Conservation (phyloP, 2,329 filamentous ascomycete species). For the Zymoseptoria ardabiliae region DNA sequence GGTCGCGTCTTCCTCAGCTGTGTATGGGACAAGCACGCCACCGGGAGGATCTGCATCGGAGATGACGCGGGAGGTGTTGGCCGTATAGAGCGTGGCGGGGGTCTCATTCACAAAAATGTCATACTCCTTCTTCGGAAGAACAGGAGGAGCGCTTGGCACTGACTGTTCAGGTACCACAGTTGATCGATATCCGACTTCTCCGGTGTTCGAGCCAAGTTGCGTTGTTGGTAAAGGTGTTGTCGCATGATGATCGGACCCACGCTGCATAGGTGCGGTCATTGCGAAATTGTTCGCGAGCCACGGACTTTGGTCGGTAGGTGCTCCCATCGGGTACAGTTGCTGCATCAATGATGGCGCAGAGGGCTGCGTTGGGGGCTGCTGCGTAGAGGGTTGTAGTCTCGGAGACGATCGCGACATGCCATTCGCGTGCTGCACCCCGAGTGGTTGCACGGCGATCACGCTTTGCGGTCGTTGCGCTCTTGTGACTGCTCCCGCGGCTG, state of each 20-base stretch:
- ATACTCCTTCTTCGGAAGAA: background rate
- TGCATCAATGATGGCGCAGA: background rate
- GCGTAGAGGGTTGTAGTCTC: background rate
- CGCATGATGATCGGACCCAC: background rate
- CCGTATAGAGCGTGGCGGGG: slow-evolving; percentile 6
- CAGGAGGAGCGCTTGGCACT: background rate
- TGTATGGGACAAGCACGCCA: background rate
- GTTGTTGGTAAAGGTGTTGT: background rate
- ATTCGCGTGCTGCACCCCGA: background rate
- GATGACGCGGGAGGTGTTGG: slow-evolving; percentile 13
- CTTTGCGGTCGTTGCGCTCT: background rate
- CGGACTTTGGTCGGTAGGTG: background rate
- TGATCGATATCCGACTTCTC: background rate
- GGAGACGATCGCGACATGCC: background rate
- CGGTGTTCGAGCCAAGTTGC: background rate
- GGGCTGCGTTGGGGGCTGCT: background rate
- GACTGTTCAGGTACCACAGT: background rate
- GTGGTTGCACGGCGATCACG: background rate
- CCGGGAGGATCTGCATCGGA: background rate
- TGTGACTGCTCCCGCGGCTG: background rate
- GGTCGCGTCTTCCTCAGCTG: slow-evolving; percentile 18
- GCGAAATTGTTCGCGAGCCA: background rate
- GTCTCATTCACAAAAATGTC: background rate
- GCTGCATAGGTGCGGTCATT: background rate
- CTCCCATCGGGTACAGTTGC: background rate